Percentiles rank a stretch among this genome's conserved stretches.
Conservation (phyloP, 345 rosid genomes). For the Microthlaspi erraticum region DNA sequence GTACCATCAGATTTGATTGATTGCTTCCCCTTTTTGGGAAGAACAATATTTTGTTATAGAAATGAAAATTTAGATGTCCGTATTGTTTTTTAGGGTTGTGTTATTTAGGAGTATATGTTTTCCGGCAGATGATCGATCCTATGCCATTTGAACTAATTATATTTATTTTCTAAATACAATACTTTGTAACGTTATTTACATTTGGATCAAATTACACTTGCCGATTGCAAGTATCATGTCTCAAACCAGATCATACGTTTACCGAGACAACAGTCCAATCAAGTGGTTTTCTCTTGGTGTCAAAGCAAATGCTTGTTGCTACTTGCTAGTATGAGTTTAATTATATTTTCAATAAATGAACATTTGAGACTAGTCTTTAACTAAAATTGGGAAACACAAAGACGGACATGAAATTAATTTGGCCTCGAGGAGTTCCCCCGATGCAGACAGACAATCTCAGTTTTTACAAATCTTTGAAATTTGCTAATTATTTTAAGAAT, state of each 20-base stretch:
- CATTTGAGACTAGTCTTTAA: background rate
- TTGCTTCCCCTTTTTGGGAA: background rate
- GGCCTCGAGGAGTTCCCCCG: conserved; percentile 41
- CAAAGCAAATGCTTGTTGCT: background rate
- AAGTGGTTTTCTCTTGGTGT: background rate
- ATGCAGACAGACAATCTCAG: conserved; percentile 36
- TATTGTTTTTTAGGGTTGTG: too few species aligned
- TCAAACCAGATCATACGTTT: too few species aligned
- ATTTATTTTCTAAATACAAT: background rate
- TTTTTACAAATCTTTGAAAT: conserved; percentile 29
- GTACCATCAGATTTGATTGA: conserved; percentile 1
- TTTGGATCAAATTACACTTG: background rate
- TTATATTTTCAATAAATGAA: background rate
- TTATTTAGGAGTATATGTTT: too few species aligned
- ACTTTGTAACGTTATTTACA: background rate
- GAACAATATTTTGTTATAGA: background rate
- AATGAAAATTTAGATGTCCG: background rate
- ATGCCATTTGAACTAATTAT: background rate
- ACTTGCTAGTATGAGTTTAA: background rate
- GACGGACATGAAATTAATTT: conserved; percentile 40
- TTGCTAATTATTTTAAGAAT: background rate
- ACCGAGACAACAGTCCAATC: background rate
- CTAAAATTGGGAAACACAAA: conserved; percentile 39
- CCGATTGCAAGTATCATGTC: background rate
- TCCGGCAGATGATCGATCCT: background rate